Conservation (phyloP, 805 yeast species). For the Barnettozyma botsteinii region DNA sequence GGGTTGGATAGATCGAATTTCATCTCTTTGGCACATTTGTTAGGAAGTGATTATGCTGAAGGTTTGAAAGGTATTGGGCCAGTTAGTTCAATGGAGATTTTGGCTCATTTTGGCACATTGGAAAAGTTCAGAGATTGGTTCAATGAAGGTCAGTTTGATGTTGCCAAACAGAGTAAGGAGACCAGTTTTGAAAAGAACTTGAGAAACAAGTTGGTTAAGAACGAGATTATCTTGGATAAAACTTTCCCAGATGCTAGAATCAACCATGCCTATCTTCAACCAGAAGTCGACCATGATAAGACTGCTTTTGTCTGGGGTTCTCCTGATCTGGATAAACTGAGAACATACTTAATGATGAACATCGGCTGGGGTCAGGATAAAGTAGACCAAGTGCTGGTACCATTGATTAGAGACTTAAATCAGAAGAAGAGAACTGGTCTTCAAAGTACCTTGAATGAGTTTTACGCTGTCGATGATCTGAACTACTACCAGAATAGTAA, state of each 20-base stretch:
- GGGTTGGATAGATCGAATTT: constrained; percentile 60
- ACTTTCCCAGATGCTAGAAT: constrained; percentile 69
- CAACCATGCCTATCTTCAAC: constrained; percentile 64
- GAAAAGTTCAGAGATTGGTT: constrained; percentile 36
- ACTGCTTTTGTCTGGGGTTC: constrained; percentile 85
- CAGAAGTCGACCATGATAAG: constrained; percentile 79
- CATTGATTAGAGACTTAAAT: constrained; percentile 77
- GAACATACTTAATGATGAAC: constrained; percentile 60
- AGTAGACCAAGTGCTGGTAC: constrained; percentile 79
- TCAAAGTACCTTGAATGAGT: constrained; percentile 60
- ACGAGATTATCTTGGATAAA: constrained; percentile 52
- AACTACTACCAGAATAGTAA: constrained; percentile 32
- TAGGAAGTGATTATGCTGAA: constrained; percentile 94
- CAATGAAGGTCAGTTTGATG: constrained; percentile 35
- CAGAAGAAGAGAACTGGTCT: constrained; percentile 46
- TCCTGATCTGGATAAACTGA: constrained; percentile 75
- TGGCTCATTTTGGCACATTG: constrained; percentile 70
- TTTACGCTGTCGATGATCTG: constrained; percentile 56
- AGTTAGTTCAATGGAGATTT: constrained; percentile 81
- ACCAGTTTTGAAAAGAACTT: constrained; percentile 51
- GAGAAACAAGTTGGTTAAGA: constrained; percentile 44
- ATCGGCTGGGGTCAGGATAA: constrained; percentile 77
- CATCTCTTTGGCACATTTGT: constrained; percentile 73
- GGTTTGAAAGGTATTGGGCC: constrained; percentile 95
- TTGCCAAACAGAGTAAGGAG: constrained; percentile 35